Evolutionary conservation across 495 filamentous ascomycete genomes (phyloP), one percentile per base, ranked within the genome.

Genomic region (Aspergillus kassunensis): DNA sequence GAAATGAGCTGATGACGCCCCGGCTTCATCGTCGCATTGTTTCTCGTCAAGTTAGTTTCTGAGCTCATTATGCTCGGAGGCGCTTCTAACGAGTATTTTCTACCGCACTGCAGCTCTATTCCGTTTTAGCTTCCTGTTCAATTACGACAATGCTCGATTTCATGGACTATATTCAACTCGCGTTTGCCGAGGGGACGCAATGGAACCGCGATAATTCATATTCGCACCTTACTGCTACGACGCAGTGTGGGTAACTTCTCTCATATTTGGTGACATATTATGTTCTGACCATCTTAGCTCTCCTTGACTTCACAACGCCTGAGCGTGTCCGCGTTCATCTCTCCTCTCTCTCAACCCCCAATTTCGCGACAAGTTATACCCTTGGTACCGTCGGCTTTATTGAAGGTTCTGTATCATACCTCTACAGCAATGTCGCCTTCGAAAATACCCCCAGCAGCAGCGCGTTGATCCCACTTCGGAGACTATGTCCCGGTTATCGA

Each of bases 151-250:
- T 98, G 93, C 84, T 95, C 73, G 86, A 89, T 67, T 98, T 97
- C 76, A 98, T 97, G 91, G 90, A 97, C 65, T 91, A 95, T 71
- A 84, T 98, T 69, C 92, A 95, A 68, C 82, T 89, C 65, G 86
- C 90, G 66, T 98, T 97, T 73, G 88, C 88, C 68, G 78, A 86
- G 68, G 84, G 85, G 49, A 90, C 90, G 6, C 76, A 83, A 57
- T 97, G 93, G 93, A 89, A 92, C 64, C 79, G 82, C 53, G 91
- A 98, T 73, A 97, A 96, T 69, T 89, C 85, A 12, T 98, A 98
- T 71, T 84, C 87, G 51, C 81, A 85, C 31, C 80, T 98, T 52
- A 97, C 89, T 37, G 85, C 85, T 36, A 96, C 95, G 12, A 84
- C 90, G 30, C 80, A 87, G 76, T 88, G 91, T 87, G 72, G 40